Base-by-base conservation (phyloP, 129 eudicot species). In the Glebionis coronaria region DNA sequence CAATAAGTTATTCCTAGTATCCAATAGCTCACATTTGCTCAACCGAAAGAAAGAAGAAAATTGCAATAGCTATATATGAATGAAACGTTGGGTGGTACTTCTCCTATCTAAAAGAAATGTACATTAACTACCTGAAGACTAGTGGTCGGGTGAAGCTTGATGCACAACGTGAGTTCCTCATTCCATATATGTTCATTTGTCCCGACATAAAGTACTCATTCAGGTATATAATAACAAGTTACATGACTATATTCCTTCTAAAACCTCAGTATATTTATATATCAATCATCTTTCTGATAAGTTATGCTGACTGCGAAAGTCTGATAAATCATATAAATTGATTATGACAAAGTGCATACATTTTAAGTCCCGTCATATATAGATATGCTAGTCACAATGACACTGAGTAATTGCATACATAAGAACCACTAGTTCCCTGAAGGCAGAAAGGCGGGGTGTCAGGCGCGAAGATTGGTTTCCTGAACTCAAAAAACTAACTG, bases 371-470 rank as follows among this genome's bases (percentile, higher is more conserved):
- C 91, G 72, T 75, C 98, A 96, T 96, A 92, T 84, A 84, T 92
- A 14, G 77, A 63, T 28, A 88, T 86, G 82, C 96, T 92, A 74
- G 86, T 92, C 62, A 78, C 85, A 53, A 85, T 73, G n/a, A n/a
- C n/a, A n/a, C 85, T 92, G 98, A 74, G 83, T 75, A 88, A 70
- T 67, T 92, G 89, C 76, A 92, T n/a, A 88, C 90, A 75, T 92
- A 88, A 63, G 98, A 96, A 79, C 88, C 96, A 72, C 98, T 92
- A 65, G 96, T 92, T 72, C 98, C 98, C 98, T 92, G 87, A 50
- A 65, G 77, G 45, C 47, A 69, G 23, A 78, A 73, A 65, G 54
- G n/a, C 35, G 61, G 25, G 25, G 25, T 23, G 25, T 23, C 25
- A 23, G 25, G 2, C 1, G 25, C 1, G 25, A 23, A 23, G 25